Base-by-base conservation (phyloP, 257 asterid species). In the Orobanche coerulescens region DNA sequence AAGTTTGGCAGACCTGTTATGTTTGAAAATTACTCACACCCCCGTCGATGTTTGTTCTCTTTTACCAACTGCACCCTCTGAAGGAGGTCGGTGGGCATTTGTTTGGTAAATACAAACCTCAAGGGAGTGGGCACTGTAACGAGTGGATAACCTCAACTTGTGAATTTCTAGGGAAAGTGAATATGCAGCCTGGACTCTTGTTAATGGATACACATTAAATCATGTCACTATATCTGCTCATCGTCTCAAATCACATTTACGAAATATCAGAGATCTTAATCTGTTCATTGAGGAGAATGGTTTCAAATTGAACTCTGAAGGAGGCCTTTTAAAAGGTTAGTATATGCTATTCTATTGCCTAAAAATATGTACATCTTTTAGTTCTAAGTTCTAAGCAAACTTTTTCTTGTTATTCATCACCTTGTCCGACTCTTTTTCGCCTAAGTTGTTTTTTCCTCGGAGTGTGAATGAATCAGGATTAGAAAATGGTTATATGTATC, bases 171-270 rank as follows among this genome's bases (percentile, higher is more conserved):
- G 98, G 86, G 98, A 92, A 76, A 92, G 96, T 67, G 96, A 92
- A 69, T 88, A 88, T 77, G 98, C 96, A 20, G 96, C 96, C 39
- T 92, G 98, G 98, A 84, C 96, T 54, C 87, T 92, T 54, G 96
- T 92, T 20, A 88, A 92, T 64, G 98, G 98, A 40, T 92, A 88
- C 59, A 71, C 95, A 0, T 25, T 86, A 60, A 93, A 93, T 71
- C 97, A 93, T 55, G 91, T 83, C 42, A 86, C 97, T 5, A 82
- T 93, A 73, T 84, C 98, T 61, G 73, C 82, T 51, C 98, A 93
- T 68, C 86, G 75, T 48, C 87, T 93, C 71, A 80, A 75, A 69
- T 93, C 98, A 47, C 75, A 77, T 62, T 71, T 88, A 64, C 77
- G 70, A 59, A 65, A 64, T 49, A 84, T 89, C 30, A 53, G 49